A percentile compares a stretch with the other conserved stretches of the same genome.
Evolutionary conservation across 1,284 basidiomycete species (phyloP).

Genomic region (Cutaneotrichosporon dermatis): DNA sequence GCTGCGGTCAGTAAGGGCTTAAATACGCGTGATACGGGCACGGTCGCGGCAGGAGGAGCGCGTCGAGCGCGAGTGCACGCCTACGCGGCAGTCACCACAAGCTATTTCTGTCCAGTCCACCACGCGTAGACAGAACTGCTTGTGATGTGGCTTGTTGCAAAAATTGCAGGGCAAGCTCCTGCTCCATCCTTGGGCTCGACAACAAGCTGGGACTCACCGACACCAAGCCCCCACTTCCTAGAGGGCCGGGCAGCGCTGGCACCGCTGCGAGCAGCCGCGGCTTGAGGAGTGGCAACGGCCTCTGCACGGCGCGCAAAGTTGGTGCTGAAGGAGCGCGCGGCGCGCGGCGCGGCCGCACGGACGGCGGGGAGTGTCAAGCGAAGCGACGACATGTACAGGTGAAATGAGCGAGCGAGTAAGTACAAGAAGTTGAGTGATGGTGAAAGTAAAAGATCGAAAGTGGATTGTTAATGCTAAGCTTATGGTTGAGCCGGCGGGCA

Average conservation of each 20-base stretch:
- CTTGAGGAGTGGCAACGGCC: not conserved
- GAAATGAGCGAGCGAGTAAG: not conserved
- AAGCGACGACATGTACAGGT: constrained; percentile 4
- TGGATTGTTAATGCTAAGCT: too few relatives aligned
- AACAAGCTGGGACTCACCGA: constrained; percentile 2
- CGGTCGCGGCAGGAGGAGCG: not conserved
- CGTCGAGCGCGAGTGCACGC: too few relatives aligned
- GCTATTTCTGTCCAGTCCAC: too few relatives aligned
- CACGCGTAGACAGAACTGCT: too few relatives aligned
- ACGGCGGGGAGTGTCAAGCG: constrained; percentile 10
- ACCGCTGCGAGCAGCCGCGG: not conserved
- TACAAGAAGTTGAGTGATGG: too few relatives aligned
- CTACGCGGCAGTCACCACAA: too few relatives aligned
- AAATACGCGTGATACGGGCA: too few relatives aligned
- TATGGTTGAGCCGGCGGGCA: too few relatives aligned
- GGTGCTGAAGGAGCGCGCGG: not conserved
- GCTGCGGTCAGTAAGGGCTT: constrained; percentile 18
- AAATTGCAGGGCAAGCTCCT: too few relatives aligned
- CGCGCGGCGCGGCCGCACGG: not conserved
- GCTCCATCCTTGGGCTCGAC: too few relatives aligned
- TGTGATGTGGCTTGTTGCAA: too few relatives aligned
- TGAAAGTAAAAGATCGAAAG: too few relatives aligned
- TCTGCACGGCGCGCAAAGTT: not conserved
- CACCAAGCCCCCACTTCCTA: constrained; percentile 3
- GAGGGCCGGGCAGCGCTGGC: not conserved